Evolutionary conservation across 2,329 filamentous ascomycete genomes (phyloP), one percentile per base, ranked within the genome.

Genomic region (Claviceps maximensis): DNA sequence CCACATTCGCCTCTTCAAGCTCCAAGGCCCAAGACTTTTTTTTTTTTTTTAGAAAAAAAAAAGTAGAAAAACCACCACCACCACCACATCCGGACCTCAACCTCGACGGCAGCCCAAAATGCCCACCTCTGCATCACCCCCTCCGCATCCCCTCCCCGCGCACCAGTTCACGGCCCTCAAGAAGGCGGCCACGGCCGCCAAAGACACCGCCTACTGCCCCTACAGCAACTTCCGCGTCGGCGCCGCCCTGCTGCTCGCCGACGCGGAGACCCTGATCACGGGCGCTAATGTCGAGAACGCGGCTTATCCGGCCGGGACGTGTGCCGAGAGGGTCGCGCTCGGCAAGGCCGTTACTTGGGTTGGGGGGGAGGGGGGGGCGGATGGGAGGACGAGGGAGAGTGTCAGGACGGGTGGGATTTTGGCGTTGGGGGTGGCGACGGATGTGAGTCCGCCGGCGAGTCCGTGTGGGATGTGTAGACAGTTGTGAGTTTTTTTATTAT

Each of bases 391-490:
- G 19, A 44, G 6, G 21, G 0, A 15, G 6, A 38, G 12, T 1
- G 33, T 38, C 4, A 15, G 33, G 33, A 15, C 4, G 33, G 23
- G 44, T 1, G 44, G 23, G 0, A 21, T 94, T 70, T 83, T 81
- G 63, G 91, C 90, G 21, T 69, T 98, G 23, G 91, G 87, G 17
- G 89, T 98, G 4, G 79, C 87, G 7, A 94, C 90, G 6, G 87
- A 96, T 65, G 84, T 87, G 44, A 70, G 69, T 33, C 79, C 81
- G 31, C 81, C 83, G 4, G 78, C 78, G 48, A 83, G 84, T 57
- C 93, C 93, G 0, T 98, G 93, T 66, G 93, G 93, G 53, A 96
- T 95, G 89, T 97, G 91, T 68, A 77, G 91, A 61, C 91, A 96
- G 67, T 95, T 91, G 85, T 89, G 65, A 72, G 80, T 76, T 50